phyloP scores from a whole-genome alignment of 768 basidiomycete genomes.

The Tephrocybe sp. region DNA sequence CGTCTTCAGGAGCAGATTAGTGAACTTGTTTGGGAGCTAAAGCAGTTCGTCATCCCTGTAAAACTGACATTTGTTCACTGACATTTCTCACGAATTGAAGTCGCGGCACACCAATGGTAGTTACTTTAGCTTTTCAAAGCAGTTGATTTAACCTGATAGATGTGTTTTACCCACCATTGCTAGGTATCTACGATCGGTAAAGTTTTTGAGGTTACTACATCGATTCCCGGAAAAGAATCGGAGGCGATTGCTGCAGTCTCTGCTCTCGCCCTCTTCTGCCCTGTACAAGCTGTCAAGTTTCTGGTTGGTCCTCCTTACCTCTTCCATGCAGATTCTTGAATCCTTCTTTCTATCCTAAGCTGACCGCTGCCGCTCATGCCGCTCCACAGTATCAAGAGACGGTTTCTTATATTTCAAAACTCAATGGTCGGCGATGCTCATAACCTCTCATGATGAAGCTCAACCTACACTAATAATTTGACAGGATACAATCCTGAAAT shows the following conservation, averaged over 20 bases:
- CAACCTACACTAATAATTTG: background rate
- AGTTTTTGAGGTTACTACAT: background rate
- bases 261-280: background rate
- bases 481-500: background rate
- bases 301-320: background rate
- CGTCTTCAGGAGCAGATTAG: conserved; percentile 9
- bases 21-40: conserved; percentile 7
- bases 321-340: background rate
- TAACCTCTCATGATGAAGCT: background rate
- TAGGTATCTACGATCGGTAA: background rate
- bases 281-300: background rate
- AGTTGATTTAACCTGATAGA: no score
- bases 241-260: background rate
- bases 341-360: background rate
- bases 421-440: background rate
- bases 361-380: conserved; percentile 1
- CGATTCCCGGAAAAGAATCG: background rate
- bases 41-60: conserved; percentile 3
- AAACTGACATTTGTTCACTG: background rate
- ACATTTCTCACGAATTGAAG: no score
- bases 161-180: background rate
- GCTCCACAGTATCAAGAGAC: background rate
- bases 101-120: no score
- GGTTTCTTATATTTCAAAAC: background rate
- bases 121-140: no score